These are phyloP conservation scores for Protoeuglena noctilucae DNA, from an alignment of 139 green algal species.

Conservation along the genomic window DNA sequence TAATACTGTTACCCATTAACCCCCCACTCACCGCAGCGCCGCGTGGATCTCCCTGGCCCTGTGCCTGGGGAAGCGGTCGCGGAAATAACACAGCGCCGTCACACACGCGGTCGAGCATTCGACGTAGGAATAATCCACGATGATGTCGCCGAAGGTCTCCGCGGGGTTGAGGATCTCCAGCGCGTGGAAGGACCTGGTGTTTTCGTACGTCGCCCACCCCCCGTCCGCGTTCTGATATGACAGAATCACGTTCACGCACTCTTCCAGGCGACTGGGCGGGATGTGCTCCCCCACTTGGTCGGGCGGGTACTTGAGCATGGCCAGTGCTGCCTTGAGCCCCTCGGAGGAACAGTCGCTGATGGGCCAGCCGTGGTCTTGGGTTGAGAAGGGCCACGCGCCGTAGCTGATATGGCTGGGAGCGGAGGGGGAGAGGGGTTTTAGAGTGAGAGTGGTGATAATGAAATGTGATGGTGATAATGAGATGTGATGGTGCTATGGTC, in stretches of 20 bases:
- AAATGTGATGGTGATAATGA: too few species aligned
- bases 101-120: constrained; percentile 92
- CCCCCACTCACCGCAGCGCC: constrained; percentile 4
- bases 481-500: too few species aligned
- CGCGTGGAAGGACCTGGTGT: constrained; percentile 65
- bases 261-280: constrained; percentile 40
- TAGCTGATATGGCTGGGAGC: constrained; percentile 90
- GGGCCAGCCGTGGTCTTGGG: constrained; percentile 91
- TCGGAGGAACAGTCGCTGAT: constrained; percentile 90
- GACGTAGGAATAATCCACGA: constrained; percentile 97
- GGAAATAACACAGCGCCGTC: constrained; percentile 62
- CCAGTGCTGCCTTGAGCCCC: constrained; percentile 60
- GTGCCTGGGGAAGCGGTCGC: constrained; percentile 24
- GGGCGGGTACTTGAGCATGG: constrained; percentile 28
- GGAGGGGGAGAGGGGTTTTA: too few species aligned
- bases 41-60: constrained; percentile 15
- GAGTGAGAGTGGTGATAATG: too few species aligned
- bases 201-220: constrained; percentile 97
- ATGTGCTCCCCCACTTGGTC: constrained; percentile 38
- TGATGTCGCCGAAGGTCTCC: constrained; percentile 98
- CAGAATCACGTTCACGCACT: constrained; percentile 61
- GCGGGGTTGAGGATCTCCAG: constrained; percentile 89
- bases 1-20: too few species aligned
- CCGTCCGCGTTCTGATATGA: constrained; percentile 79
- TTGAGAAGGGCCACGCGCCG: constrained; percentile 94